These are phyloP conservation scores for Akanthomyces muscarius DNA, from an alignment of 2,329 filamentous ascomycete species.

Conservation along the genomic window DNA sequence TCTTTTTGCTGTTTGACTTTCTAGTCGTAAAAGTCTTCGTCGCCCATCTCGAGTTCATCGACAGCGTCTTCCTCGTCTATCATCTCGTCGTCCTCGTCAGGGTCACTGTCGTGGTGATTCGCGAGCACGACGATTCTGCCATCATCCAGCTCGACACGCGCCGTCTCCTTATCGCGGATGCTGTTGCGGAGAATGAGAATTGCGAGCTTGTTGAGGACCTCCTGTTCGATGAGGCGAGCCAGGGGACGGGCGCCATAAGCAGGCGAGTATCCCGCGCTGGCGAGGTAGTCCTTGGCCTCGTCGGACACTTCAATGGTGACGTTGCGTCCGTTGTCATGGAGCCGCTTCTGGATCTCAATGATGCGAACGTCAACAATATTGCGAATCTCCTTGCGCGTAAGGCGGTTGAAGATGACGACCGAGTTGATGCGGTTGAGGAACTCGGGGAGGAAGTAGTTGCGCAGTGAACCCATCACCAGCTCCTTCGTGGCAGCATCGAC, in stretches of 20 bases:
- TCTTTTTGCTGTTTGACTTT: background rate
- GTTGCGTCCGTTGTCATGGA: constrained; percentile 80
- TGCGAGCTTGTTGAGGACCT: constrained; percentile 89
- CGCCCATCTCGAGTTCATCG: constrained; percentile 64
- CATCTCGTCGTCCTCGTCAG: constrained; percentile 66
- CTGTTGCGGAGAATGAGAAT: constrained; percentile 84
- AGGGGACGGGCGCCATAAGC: constrained; percentile 91
- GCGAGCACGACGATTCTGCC: constrained; percentile 76
- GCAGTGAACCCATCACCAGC: constrained; percentile 83
- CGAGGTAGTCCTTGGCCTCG: constrained; percentile 90
- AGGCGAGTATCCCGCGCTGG: constrained; percentile 86
- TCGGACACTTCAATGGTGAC: constrained; percentile 77
- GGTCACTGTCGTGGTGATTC: constrained; percentile 68
- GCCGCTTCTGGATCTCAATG: constrained; percentile 82
- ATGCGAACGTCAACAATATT: constrained; percentile 93
- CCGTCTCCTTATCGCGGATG: constrained; percentile 80
- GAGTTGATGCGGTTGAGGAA: constrained; percentile 98
- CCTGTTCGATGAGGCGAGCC: constrained; percentile 88
- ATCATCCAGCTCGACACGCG: constrained; percentile 72
- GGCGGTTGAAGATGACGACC: constrained; percentile 96
- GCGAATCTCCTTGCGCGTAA: constrained; percentile 84
- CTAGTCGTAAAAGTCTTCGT: constrained; percentile 52
- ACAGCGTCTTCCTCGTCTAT: constrained; percentile 68
- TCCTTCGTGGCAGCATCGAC: constrained; percentile 84
- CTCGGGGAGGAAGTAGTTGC: constrained; percentile 95